These are phyloP conservation scores for Coelastrella sp. DNA, from an alignment of 139 green algal species.

Conservation along the genomic window DNA sequence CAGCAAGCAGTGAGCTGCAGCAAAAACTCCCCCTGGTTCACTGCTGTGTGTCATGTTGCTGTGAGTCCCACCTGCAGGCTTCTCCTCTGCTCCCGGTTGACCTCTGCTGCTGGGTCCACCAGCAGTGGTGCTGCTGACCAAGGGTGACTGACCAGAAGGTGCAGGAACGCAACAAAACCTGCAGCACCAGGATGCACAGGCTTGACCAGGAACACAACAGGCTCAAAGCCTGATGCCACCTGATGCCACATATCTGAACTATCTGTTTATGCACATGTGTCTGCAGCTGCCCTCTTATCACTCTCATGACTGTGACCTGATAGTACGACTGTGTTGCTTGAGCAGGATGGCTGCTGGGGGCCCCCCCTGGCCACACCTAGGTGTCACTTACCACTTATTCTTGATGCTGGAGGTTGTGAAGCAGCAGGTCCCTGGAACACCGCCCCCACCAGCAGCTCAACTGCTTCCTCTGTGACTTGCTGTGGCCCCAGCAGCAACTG, in stretches of 20 bases:
- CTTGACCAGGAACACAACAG: background rate
- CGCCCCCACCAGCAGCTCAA: constrained; percentile 78
- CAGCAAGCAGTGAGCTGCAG: too few species aligned
- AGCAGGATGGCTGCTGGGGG: too few species aligned
- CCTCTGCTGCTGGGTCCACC: constrained; percentile 67
- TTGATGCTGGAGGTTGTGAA: constrained; percentile 46
- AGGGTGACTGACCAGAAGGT: constrained; percentile 71
- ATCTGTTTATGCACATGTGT: background rate
- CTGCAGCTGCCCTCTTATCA: too few species aligned
- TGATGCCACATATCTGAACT: background rate
- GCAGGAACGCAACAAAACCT: constrained; percentile 82
- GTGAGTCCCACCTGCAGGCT: background rate
- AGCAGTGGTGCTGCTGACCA: constrained; percentile 74
- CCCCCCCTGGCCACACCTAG: too few species aligned
- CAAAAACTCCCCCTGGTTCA: too few species aligned
- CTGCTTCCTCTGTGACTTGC: constrained; percentile 70
- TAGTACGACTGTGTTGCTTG: too few species aligned
- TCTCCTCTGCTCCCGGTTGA: constrained; percentile 45
- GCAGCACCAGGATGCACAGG: background rate
- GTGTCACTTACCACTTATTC: constrained; percentile 50
- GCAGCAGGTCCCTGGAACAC: constrained; percentile 54
- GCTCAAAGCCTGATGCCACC: background rate
- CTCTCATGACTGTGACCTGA: too few species aligned
- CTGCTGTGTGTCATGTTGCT: background rate
- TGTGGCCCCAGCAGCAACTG: constrained; percentile 68